These are phyloP conservation scores for Kwoniella bestiolae DNA, from an alignment of 768 basidiomycete species.

Conservation along the genomic window DNA sequence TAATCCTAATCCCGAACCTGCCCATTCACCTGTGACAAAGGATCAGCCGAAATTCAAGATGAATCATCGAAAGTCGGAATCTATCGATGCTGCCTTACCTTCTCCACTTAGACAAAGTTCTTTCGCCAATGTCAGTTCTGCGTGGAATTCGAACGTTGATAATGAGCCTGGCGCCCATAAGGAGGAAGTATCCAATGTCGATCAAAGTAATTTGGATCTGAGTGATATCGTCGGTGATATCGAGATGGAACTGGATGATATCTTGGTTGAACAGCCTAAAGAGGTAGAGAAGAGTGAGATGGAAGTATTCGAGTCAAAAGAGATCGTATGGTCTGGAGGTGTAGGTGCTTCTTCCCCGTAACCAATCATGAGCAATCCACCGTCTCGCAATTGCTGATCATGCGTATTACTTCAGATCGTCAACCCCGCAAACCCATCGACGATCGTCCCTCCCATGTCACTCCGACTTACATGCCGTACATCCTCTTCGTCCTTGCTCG, in stretches of 20 bases:
- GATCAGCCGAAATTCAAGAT: slow-evolving; percentile 8
- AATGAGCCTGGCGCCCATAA: background rate
- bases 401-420: too few species aligned
- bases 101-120: slow-evolving; percentile 17
- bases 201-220: slow-evolving; percentile 41
- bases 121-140: slow-evolving; percentile 38
- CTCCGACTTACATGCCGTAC: slow-evolving; percentile 26
- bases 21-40: slow-evolving; percentile 9
- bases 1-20: slow-evolving; percentile 4
- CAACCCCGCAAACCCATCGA: slow-evolving; percentile 40
- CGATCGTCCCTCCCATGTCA: slow-evolving; percentile 26
- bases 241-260: slow-evolving; percentile 23
- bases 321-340: slow-evolving; percentile 45
- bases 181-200: background rate
- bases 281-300: slow-evolving; percentile 16
- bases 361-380: too few species aligned
- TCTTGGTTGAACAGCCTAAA: slow-evolving; percentile 1
- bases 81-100: slow-evolving; percentile 5
- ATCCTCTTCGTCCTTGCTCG: background rate
- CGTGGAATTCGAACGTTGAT: slow-evolving; percentile 33
- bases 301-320: slow-evolving; percentile 30
- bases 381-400: too few species aligned
- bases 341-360: slow-evolving; percentile 30
- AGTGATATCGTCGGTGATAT: slow-evolving; percentile 38
- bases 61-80: slow-evolving; percentile 13